Evolutionary conservation across 352 stramenopile species (phyloP).

Genomic region (Blastocystis sp.): DNA sequence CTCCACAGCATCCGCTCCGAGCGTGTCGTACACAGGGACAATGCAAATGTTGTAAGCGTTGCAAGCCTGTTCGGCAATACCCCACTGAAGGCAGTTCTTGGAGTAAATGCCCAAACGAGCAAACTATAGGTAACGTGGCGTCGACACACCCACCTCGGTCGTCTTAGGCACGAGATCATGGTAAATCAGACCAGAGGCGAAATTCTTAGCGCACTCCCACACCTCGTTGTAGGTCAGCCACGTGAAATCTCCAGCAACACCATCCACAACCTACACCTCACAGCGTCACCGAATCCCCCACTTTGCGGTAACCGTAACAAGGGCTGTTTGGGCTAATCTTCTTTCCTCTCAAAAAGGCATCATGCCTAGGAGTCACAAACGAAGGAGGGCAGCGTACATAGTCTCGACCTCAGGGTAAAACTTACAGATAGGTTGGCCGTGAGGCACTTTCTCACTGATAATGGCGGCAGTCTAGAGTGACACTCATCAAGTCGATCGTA

Average conservation of each 20-base stretch:
- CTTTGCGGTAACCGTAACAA: conserved; percentile 29
- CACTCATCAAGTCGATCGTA: not conserved
- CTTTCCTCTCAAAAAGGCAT: conserved; percentile 29
- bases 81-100: conserved; percentile 94
- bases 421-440: not conserved
- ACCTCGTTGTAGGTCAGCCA: conserved; percentile 67
- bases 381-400: not conserved
- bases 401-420: conserved; percentile 32
- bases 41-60: conserved; percentile 81
- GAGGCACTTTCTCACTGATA: not conserved
- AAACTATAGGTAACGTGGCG: conserved; percentile 57
- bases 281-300: not conserved
- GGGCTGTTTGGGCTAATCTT: conserved; percentile 22
- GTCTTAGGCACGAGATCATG: conserved; percentile 4
- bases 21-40: conserved; percentile 86
- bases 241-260: not conserved
- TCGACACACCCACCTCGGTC: not conserved
- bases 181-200: conserved; percentile 56
- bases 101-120: conserved; percentile 90
- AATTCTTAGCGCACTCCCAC: not conserved
- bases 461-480: conserved; percentile 16
- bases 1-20: conserved; percentile 81
- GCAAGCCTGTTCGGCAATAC: conserved; percentile 87
- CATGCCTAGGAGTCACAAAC: conserved; percentile 1
- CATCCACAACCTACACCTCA: conserved; percentile 22